phyloP scores from a whole-genome alignment of 1,139 yeast genomes.

The Yamadazyma epiphylla region DNA sequence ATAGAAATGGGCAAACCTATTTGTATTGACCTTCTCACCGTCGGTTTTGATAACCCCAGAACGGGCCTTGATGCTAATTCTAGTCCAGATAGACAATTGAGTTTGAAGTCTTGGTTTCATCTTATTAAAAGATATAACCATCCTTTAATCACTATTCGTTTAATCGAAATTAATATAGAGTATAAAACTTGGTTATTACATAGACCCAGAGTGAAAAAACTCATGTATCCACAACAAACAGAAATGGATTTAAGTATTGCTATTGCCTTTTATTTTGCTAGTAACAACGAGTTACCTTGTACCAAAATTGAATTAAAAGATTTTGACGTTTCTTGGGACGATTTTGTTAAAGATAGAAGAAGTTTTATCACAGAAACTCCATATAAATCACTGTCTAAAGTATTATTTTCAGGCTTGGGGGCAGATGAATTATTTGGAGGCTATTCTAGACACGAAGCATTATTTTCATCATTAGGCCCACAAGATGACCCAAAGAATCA shows the following conservation, averaged over 20 bases:
- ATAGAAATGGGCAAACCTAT: slow-evolving; percentile 5
- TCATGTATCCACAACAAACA: slow-evolving; percentile 81
- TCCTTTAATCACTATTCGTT: slow-evolving; percentile 32
- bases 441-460: slow-evolving; percentile 69
- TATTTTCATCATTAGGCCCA: slow-evolving; percentile 30
- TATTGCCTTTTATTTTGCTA: slow-evolving; percentile 89
- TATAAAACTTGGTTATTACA: slow-evolving; percentile 60
- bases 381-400: slow-evolving; percentile 57
- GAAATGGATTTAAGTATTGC: slow-evolving; percentile 97
- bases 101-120: slow-evolving; percentile 56
- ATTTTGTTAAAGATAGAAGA: slow-evolving; percentile 15
- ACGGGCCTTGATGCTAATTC: slow-evolving; percentile 53
- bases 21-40: slow-evolving; percentile 72
- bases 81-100: slow-evolving; percentile 82
- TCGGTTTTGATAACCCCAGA: slow-evolving; percentile 91
- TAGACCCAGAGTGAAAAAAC: slow-evolving; percentile 48
- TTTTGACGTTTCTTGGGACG: slow-evolving; percentile 16
- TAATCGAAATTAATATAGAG: slow-evolving; percentile 68
- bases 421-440: slow-evolving; percentile 97
- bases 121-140: slow-evolving; percentile 38
- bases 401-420: slow-evolving; percentile 88
- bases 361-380: slow-evolving; percentile 5
- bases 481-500: slow-evolving; percentile 15
- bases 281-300: slow-evolving; percentile 41
- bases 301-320: slow-evolving; percentile 13